These are phyloP conservation scores for Volvox africanus DNA, from an alignment of 139 green algal genomes.

Conservation along the genomic window DNA sequence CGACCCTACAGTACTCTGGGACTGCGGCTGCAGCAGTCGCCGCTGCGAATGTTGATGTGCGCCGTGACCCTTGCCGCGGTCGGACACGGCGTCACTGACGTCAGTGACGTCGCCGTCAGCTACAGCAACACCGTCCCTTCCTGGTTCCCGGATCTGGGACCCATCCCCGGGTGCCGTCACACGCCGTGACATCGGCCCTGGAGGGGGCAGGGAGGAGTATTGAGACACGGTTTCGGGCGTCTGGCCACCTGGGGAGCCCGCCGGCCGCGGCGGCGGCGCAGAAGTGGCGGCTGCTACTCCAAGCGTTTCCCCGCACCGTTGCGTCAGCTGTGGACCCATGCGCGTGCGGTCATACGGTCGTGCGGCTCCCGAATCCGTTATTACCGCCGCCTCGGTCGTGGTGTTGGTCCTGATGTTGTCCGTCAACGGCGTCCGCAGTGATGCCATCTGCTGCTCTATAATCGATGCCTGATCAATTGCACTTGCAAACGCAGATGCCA, in stretches of 20 bases:
- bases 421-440: background rate
- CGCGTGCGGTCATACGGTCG: background rate
- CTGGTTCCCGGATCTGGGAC: background rate
- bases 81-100: no score
- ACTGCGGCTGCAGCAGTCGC: background rate
- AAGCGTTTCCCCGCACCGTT: no score
- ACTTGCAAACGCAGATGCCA: background rate
- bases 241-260: background rate
- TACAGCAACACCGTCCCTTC: no score
- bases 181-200: background rate
- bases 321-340: background rate
- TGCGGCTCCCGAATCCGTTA: background rate
- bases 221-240: background rate
- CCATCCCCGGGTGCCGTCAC: constrained; percentile 8
- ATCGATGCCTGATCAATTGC: background rate
- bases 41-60: background rate
- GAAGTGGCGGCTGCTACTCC: background rate
- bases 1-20: background rate
- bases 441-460: background rate
- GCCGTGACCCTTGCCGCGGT: background rate
- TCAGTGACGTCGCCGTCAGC: background rate
- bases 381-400: background rate
- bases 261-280: background rate
- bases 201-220: background rate
- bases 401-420: background rate